Evolutionary conservation across 148 eudicot genomes (phyloP), one percentile per base, ranked within the genome.

Genomic region (Tetragonia tetragonoides): DNA sequence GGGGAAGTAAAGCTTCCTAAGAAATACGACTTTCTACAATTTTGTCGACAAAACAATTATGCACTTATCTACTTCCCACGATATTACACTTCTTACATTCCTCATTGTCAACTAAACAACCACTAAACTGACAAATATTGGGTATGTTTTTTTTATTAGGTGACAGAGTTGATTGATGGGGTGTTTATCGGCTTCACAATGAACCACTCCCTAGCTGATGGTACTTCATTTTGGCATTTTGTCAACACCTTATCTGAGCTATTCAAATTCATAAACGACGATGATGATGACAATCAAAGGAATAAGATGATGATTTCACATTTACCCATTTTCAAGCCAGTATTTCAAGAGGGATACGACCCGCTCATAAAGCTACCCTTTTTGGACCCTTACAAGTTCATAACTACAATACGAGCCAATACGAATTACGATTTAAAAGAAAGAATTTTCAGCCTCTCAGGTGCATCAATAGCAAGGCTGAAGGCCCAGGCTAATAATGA

Each of bases 171-270:
- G 3, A 75, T 74, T 12, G 89, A 85, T 72, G 89, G 84, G 3
- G 65, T 88, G 28, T 88, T 88, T 80, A 75, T 88, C 20, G 89
- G 89, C 1, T 81, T 79, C 65, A 4, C 87, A 57, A 83, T 84
- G 7, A 89, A 85, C 65, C 92, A 89, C 72, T 81, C 92, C 17
- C 88, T 87, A 9, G 68, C 60, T 6, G 92, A 89, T 51, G 92
- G 87, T 15, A 86, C 87, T 0, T 83, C 92, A 3, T 83, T 83
- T 11, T 88, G 91, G 89, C 81, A 82, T 60, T 89, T 89, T 75
- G 80, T 89, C 82, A 85, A 85, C 44, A 64, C 82, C 3, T 80
- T 85, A 42, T 82, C 92, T 10, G 81, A 84, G 66, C 37, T 86
- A 18, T 79, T 72, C 66, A 56, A 79, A 46, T 76, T 15, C 28